Evolutionary conservation across 257 asterid species (phyloP).

Genomic region (Sherardia arvensis): DNA sequence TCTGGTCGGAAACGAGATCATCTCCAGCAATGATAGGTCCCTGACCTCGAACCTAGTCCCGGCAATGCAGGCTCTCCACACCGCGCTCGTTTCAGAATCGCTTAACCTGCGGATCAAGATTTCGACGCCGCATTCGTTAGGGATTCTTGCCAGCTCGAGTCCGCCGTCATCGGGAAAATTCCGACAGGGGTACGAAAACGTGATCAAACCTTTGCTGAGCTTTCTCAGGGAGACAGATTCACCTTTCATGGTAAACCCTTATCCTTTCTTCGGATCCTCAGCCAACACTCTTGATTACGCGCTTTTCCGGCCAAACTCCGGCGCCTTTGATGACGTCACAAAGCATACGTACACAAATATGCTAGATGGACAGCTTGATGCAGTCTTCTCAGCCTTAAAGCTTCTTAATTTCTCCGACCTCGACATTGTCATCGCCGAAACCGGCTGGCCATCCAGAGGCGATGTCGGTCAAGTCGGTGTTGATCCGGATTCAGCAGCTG

Average conservation of each 20-base stretch:
- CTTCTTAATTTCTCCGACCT: constrained; percentile 26
- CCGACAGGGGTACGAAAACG: constrained; percentile 34
- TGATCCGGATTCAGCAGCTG: constrained; percentile 28
- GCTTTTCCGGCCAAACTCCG: constrained; percentile 34
- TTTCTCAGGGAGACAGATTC: constrained; percentile 37
- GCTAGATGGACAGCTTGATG: constrained; percentile 42
- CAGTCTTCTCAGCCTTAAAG: constrained; percentile 32
- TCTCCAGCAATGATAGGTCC: constrained; percentile 41
- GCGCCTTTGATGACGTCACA: constrained; percentile 28
- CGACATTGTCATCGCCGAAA: constrained; percentile 40
- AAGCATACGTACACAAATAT: constrained; percentile 30
- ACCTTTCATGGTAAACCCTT: constrained; percentile 38
- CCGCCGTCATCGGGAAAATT: constrained; percentile 55
- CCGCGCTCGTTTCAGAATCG: constrained; percentile 31
- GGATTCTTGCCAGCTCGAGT: constrained; percentile 45
- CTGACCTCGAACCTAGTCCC: constrained; percentile 42
- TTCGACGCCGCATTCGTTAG: constrained; percentile 64
- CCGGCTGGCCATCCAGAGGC: constrained; percentile 50
- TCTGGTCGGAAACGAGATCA: constrained; percentile 57
- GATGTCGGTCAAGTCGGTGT: constrained; percentile 34
- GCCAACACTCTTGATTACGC: constrained; percentile 31
- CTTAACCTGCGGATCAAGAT: constrained; percentile 31
- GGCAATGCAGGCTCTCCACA: constrained; percentile 55
- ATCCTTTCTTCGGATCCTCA: constrained; percentile 37
- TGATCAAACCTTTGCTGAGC: constrained; percentile 33